Evolutionary conservation across 208 protist species (phyloP).

Genomic region (Wallacemonas sp.): DNA sequence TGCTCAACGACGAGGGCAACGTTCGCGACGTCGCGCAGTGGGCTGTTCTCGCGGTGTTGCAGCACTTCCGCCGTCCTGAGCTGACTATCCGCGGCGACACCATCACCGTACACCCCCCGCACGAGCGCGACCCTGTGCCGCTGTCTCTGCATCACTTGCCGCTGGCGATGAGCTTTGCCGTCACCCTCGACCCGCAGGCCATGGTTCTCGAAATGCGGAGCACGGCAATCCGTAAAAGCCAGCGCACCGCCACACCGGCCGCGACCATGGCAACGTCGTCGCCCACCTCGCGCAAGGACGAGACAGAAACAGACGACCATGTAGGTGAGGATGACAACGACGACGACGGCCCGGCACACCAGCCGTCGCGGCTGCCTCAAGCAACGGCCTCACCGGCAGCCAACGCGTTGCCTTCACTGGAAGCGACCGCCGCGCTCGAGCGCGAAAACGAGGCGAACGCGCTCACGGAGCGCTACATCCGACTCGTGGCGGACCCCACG

Average conservation of each 20-base stretch:
- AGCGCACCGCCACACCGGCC: neutral
- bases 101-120: slow-evolving; percentile 79
- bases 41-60: slow-evolving; percentile 84
- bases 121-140: slow-evolving; percentile 94
- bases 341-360: slow-evolving; percentile 8
- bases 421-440: slow-evolving; percentile 4
- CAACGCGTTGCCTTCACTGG: slow-evolving; percentile 7
- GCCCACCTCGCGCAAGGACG: neutral
- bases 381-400: neutral
- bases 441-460: slow-evolving; percentile 8
- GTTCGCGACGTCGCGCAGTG: slow-evolving; percentile 84
- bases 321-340: neutral
- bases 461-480: slow-evolving; percentile 15
- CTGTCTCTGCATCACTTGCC: slow-evolving; percentile 95
- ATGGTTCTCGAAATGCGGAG: slow-evolving; percentile 30
- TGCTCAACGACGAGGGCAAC: slow-evolving; percentile 96
- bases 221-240: slow-evolving; percentile 15
- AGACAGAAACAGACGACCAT: neutral
- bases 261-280: neutral
- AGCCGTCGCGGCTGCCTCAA: neutral
- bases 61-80: slow-evolving; percentile 94
- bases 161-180: slow-evolving; percentile 73
- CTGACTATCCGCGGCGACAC: slow-evolving; percentile 89
- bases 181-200: slow-evolving; percentile 46
- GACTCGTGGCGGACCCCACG: slow-evolving; percentile 74